phyloP scores from a whole-genome alignment of 345 rosid genomes.

The Gossypium bickii region DNA sequence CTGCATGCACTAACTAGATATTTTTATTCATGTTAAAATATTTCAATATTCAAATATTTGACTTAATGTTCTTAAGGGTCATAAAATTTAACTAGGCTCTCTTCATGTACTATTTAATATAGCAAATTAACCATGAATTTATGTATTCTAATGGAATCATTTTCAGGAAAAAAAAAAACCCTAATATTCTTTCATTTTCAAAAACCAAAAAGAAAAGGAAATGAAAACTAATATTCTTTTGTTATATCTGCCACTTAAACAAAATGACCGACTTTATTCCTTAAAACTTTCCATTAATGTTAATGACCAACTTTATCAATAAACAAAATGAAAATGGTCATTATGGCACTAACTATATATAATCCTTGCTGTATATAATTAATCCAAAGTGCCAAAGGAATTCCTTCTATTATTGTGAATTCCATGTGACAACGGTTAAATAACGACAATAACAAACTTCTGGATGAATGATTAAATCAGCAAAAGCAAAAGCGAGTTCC shows the following conservation, averaged over 20 bases:
- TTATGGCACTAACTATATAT: background rate
- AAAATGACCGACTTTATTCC: background rate
- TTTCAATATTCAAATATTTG: background rate
- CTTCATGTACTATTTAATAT: background rate
- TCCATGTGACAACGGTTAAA: conserved; percentile 25
- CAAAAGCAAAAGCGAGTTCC: conserved; percentile 9
- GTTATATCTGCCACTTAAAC: background rate
- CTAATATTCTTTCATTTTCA: no score
- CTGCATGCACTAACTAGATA: background rate
- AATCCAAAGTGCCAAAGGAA: background rate
- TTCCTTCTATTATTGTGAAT: background rate
- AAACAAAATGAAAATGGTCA: background rate
- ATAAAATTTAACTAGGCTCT: no score
- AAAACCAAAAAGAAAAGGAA: no score
- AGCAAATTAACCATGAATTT: background rate
- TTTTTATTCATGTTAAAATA: background rate
- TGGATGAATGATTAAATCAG: conserved; percentile 7
- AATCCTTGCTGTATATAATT: background rate
- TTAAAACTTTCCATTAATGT: conserved; percentile 1
- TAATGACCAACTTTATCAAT: conserved; percentile 3
- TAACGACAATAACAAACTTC: conserved; percentile 13
- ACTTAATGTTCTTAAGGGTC: background rate
- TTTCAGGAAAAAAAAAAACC: no score
- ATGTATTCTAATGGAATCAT: background rate
- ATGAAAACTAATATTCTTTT: no score